Base-by-base conservation (phyloP, 2,329 filamentous ascomycete species). In the Coniella lustricola region DNA sequence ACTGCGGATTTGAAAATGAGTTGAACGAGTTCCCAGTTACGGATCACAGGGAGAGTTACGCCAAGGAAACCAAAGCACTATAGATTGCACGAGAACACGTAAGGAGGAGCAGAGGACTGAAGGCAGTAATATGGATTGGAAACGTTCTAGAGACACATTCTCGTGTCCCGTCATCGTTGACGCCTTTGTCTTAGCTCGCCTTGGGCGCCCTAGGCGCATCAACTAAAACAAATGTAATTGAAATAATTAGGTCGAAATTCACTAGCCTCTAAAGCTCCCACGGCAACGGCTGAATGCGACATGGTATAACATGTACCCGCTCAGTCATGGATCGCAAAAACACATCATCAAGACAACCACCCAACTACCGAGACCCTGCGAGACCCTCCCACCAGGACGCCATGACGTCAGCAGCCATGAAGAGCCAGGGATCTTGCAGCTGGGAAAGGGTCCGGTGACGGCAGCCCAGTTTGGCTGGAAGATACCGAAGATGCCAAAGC, bases 161-260 rank as follows among this genome's bases (percentile, higher is more conserved):
- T 37, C 33, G 36, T 29, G 10, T 29, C 18, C 47, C 47, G 47
- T 49, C 47, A 46, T 49, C 47, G 14, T 39, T 49, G 43, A 42
- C 43, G 40, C 17, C 16, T n/a, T n/a, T 51, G 49, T 51, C 49
- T 51, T 48, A 33, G 39, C 47, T 22, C n/a, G n/a, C 18, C n/a
- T 32, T 13, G n/a, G 20, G 21, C 34, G 34, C 43, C 37, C 43
- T 16, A 31, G 16, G 21, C 22, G 34, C 43, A 16, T 20, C 38
- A 34, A 21, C 35, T 25, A 29, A 17, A 45, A 31, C 25, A 45
- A 21, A 37, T 29, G 43, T 29, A 22, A 45, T 7, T 13, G 21
- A 32, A 35, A 7, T 17, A 18, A 31, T n/a, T n/a, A n/a, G n/a
- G n/a, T n/a, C n/a, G n/a, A n/a, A n/a, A n/a, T n/a, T n/a, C n/a